phyloP scores from a whole-genome alignment of 257 asterid genomes.

The Ilex asprella region DNA sequence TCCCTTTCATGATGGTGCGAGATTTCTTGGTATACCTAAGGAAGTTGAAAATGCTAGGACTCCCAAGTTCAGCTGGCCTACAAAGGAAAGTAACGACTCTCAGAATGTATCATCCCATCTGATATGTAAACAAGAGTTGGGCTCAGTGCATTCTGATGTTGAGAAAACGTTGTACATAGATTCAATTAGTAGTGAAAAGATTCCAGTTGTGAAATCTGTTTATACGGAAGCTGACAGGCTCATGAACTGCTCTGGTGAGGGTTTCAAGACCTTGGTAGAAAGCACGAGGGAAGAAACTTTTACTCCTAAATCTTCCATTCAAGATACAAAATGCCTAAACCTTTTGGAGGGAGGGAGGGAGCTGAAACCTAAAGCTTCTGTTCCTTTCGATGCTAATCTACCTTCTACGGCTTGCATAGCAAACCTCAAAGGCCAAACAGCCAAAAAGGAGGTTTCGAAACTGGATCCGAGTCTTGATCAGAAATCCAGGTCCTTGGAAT shows the following conservation, averaged over 20 bases:
- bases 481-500: conserved; percentile 14
- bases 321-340: conserved; percentile 8
- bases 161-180: conserved; percentile 45
- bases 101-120: conserved; percentile 48
- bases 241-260: conserved; percentile 14
- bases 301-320: conserved; percentile 9
- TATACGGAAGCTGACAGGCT: conserved; percentile 18
- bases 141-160: conserved; percentile 12
- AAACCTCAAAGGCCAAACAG: conserved; percentile 7
- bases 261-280: conserved; percentile 15
- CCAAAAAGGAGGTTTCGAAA: conserved; percentile 9
- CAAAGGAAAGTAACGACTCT: conserved; percentile 43
- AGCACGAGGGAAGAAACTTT: conserved; percentile 12
- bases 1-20: conserved; percentile 66
- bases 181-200: conserved; percentile 22
- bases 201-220: conserved; percentile 11
- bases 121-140: conserved; percentile 28
- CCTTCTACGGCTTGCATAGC: conserved; percentile 14
- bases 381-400: conserved; percentile 14
- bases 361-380: conserved; percentile 12
- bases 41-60: conserved; percentile 38
- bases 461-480: conserved; percentile 12
- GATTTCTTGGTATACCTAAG: conserved; percentile 73
- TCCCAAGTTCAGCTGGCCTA: conserved; percentile 44
- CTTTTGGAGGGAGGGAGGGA: conserved; percentile 18